These are phyloP conservation scores for Mercurialis annua DNA, from an alignment of 345 rosid species.

Conservation along the genomic window DNA sequence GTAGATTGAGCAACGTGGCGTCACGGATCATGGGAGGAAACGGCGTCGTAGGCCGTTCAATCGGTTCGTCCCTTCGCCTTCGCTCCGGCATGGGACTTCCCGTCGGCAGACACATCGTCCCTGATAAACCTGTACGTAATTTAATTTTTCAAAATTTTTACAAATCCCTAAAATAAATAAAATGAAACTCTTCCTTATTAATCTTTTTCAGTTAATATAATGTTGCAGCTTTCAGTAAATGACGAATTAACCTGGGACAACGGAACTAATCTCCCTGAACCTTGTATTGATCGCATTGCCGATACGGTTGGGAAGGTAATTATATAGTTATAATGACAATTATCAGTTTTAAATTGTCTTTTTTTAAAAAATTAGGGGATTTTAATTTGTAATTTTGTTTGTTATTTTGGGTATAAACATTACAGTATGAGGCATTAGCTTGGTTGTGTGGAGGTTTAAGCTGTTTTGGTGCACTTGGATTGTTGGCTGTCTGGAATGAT, in stretches of 20 bases:
- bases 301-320: slow-evolving; percentile 94
- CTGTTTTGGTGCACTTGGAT: slow-evolving; percentile 68
- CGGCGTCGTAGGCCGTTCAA: slow-evolving; percentile 69
- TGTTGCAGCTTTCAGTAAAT: slow-evolving; percentile 62
- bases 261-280: slow-evolving; percentile 88
- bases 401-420: slow-evolving; percentile 1
- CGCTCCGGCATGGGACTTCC: slow-evolving; percentile 98
- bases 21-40: slow-evolving; percentile 87
- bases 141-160: background rate
- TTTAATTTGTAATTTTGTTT: background rate
- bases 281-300: slow-evolving; percentile 95
- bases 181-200: too few species aligned
- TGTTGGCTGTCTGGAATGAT: slow-evolving; percentile 74
- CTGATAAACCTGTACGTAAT: slow-evolving; percentile 74
- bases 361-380: background rate
- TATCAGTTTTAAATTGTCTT: background rate
- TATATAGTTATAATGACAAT: too few species aligned
- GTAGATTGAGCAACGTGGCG: slow-evolving; percentile 66
- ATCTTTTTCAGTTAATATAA: background rate
- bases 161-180: slow-evolving; percentile 12
- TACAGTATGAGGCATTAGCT: slow-evolving; percentile 92
- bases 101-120: slow-evolving; percentile 92
- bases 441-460: slow-evolving; percentile 96
- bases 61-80: slow-evolving; percentile 69
- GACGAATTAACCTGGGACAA: slow-evolving; percentile 97